phyloP scores from a whole-genome alignment of 768 basidiomycete genomes.

The Tricholoma bakamatsutake region DNA sequence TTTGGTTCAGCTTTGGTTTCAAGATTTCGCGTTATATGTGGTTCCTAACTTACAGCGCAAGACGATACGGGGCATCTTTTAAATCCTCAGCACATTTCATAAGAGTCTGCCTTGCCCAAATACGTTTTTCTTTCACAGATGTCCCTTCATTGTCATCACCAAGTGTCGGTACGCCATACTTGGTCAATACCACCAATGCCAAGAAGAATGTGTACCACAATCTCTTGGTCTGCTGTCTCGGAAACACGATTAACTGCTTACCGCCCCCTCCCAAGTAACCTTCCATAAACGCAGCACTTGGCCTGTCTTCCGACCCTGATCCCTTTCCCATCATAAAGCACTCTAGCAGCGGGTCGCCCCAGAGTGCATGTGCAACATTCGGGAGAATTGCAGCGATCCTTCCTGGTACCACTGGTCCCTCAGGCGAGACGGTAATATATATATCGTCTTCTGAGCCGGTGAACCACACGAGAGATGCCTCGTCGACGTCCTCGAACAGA shows the following conservation, averaged over 20 bases:
- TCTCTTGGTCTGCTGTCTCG: slow-evolving; percentile 69
- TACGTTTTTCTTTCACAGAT: slow-evolving; percentile 18
- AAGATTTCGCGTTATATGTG: neutral
- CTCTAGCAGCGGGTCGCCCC: slow-evolving; percentile 76
- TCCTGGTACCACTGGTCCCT: slow-evolving; percentile 15
- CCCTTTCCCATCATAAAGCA: slow-evolving; percentile 42
- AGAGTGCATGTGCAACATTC: slow-evolving; percentile 50
- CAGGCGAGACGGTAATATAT: slow-evolving; percentile 35
- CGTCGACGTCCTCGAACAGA: slow-evolving; percentile 73
- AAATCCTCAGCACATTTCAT: slow-evolving; percentile 32
- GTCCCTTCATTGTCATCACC: slow-evolving; percentile 4
- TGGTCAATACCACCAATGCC: slow-evolving; percentile 47
- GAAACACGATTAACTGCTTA: slow-evolving; percentile 44
- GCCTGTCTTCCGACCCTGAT: slow-evolving; percentile 22
- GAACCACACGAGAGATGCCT: slow-evolving; percentile 61
- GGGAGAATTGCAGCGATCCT: slow-evolving; percentile 43
- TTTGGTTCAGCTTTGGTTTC: neutral
- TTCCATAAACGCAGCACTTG: slow-evolving; percentile 47
- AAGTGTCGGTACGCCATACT: slow-evolving; percentile 18
- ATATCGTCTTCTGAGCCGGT: slow-evolving; percentile 56
- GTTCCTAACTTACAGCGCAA: neutral
- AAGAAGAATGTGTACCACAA: slow-evolving; percentile 72
- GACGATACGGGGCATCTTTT: slow-evolving; percentile 43
- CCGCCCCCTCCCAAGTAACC: slow-evolving; percentile 54
- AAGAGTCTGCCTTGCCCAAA: slow-evolving; percentile 40